Conservation (phyloP, 257 asterid genomes). For the Pogostemon cablin region DNA sequence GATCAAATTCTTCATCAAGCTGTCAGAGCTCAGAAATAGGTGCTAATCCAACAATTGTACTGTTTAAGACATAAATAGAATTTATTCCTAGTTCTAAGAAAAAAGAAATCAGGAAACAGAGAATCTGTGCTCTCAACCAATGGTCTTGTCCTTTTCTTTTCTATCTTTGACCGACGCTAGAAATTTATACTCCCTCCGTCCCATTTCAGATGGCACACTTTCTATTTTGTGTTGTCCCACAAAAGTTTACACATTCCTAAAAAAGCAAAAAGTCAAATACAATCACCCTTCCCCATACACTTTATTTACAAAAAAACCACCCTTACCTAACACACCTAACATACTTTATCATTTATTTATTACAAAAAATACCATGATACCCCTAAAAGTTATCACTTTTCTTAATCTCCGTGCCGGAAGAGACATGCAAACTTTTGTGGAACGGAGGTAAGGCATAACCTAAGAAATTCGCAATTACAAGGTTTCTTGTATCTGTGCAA, state of each 20-base stretch:
- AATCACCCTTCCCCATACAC: too few species aligned
- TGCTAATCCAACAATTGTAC: not conserved
- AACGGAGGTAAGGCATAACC: not conserved
- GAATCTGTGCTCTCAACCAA: not conserved
- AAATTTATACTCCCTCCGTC: not conserved
- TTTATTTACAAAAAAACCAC: too few species aligned
- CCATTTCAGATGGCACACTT: too few species aligned
- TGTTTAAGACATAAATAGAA: not conserved
- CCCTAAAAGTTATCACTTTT: too few species aligned
- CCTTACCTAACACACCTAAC: too few species aligned
- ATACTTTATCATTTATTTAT: too few species aligned
- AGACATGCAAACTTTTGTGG: too few species aligned
- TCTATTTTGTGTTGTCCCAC: too few species aligned
- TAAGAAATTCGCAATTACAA: not conserved
- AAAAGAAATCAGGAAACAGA: not conserved
- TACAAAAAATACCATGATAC: too few species aligned
- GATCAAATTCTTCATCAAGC: not conserved
- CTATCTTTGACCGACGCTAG: constrained; percentile 12
- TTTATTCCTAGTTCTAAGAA: not conserved
- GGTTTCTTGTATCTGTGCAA: constrained; percentile 4
- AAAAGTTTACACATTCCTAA: too few species aligned
- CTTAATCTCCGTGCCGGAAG: too few species aligned
- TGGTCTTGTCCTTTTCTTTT: not conserved
- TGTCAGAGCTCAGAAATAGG: not conserved
- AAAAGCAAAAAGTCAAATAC: too few species aligned